Base-by-base conservation (phyloP, 2,329 filamentous ascomycete genomes). In the Monilinia vaccinii-corymbosi region DNA sequence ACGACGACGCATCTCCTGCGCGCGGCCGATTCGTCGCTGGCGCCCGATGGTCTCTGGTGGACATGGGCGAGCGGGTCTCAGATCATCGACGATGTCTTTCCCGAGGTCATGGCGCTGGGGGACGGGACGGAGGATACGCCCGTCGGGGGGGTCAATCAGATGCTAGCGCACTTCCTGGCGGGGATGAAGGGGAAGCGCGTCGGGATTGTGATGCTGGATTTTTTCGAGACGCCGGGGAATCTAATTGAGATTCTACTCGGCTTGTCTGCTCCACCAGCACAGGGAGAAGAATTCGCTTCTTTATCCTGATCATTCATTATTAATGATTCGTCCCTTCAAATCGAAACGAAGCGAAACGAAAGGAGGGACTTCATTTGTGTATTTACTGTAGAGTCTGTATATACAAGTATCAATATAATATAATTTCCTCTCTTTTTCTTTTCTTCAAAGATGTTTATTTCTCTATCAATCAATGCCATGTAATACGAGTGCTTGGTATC, bases 191-290 rank as follows among this genome's bases (percentile, higher is more conserved):
- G 77, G 2, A 73, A 75, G 66, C 72, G 78, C 55, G 53, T 80
- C n/a, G 79, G 78, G 0, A 76, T 81, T 62, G 74, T 80, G 16
- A 78, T 81, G 71, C 74, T 81, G 68, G 79, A 81, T 64, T 81
- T 78, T 63, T 81, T 74, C 64, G 75, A 79, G 48, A 67, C 73
- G 63, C 78, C 77, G 0, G 66, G 60, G 2, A 71, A 75, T 4
- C 63, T 81, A 52, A 65, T 80, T 21, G 68, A 73, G 58, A 69
- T 71, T 2, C 72, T 78, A 40, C 63, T 79, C 55, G 62, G 38
- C 51, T n/a, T 60, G n/a, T 60, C n/a, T n/a, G n/a, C n/a, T n/a
- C n/a, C n/a, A n/a, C n/a, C n/a, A n/a, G n/a, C n/a, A n/a, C n/a
- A n/a, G n/a, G n/a, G n/a, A n/a, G n/a, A n/a, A n/a, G n/a, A n/a